Evolutionary conservation across 164 flowering plant genomes (phyloP).

Genomic region (Umbilicus rupestris): DNA sequence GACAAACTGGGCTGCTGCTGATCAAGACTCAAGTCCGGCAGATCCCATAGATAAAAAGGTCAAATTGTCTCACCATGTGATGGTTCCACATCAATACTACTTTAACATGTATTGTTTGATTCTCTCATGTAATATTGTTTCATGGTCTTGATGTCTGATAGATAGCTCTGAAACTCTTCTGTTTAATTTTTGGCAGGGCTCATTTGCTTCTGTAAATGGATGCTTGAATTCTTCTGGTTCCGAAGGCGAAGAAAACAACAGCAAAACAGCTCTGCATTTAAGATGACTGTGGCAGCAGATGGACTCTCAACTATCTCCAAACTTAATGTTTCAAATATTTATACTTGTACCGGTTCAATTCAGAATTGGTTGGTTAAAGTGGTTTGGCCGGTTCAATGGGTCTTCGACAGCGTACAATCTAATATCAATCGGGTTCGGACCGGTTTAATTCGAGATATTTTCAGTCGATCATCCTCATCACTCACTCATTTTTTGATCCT

Average conservation of each 20-base stretch:
- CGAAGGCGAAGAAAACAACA: slow-evolving; percentile 3
- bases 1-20: neutral
- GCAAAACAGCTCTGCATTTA: neutral
- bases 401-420: no score
- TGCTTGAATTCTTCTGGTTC: neutral
- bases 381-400: no score
- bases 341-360: no score
- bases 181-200: neutral
- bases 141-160: no score
- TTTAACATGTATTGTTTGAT: neutral
- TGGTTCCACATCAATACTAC: neutral
- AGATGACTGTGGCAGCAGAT: neutral
- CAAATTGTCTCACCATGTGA: slow-evolving; percentile 5
- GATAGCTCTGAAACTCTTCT: neutral
- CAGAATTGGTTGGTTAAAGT: no score
- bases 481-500: no score
- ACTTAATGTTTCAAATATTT: no score
- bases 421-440: no score
- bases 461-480: no score
- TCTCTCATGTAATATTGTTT: neutral
- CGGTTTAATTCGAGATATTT: no score
- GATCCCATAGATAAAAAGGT: neutral
- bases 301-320: no score
- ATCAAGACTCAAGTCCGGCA: neutral
- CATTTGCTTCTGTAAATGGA: slow-evolving; percentile 7